Evolutionary conservation across 192 early-diverging fungal species (phyloP).

Genomic region (Coemansia sp.): DNA sequence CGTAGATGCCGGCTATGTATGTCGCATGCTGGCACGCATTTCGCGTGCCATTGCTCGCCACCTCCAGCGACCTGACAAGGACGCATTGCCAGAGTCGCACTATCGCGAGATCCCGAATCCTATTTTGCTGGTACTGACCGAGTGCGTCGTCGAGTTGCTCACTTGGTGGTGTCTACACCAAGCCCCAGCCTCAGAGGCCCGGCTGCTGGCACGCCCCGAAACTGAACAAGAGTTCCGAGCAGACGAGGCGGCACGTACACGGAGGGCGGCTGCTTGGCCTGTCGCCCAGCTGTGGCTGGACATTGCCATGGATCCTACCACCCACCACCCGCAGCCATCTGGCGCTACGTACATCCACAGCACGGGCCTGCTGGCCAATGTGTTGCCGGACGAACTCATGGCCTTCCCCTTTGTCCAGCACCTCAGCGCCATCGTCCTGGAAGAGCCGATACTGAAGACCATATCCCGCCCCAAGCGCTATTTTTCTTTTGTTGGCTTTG

Average conservation of each 20-base stretch:
- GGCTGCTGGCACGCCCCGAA: conserved; percentile 7
- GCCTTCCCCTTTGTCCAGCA: conserved; percentile 55
- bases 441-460: conserved; percentile 60
- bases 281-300: conserved; percentile 35
- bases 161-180: conserved; percentile 53
- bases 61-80: conserved; percentile 19
- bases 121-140: conserved; percentile 35
- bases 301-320: conserved; percentile 33
- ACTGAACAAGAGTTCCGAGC: conserved; percentile 35
- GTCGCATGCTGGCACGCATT: conserved; percentile 39
- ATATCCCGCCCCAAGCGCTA: conserved; percentile 52
- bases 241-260: conserved; percentile 22
- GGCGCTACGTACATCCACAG: conserved; percentile 40
- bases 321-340: conserved; percentile 3
- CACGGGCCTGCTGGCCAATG: conserved; percentile 48
- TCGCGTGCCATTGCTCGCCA: conserved; percentile 31
- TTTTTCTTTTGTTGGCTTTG: conserved; percentile 50
- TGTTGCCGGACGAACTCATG: conserved; percentile 50
- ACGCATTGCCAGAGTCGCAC: conserved; percentile 40
- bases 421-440: conserved; percentile 57
- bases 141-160: conserved; percentile 49
- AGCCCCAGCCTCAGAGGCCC: conserved; percentile 13
- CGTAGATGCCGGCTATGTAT: conserved; percentile 30
- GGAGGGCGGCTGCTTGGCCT: conserved; percentile 29
- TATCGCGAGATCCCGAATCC: conserved; percentile 54